Evolutionary conservation across 139 green algal genomes (phyloP).

Genomic region (Coccomyxa sp.): DNA sequence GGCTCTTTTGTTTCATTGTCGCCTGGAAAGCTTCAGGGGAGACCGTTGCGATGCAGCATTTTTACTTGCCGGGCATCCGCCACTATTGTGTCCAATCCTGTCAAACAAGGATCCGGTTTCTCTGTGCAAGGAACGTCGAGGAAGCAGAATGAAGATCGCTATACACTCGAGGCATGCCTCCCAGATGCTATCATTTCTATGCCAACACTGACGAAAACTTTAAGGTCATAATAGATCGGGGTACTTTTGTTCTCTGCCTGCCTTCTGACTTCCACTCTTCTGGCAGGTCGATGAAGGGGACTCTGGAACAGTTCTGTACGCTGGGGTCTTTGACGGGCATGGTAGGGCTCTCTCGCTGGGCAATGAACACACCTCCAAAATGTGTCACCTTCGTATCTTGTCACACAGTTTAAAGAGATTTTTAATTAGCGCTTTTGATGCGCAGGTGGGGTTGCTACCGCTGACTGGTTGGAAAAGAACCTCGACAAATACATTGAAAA

Average conservation of each 20-base stretch:
- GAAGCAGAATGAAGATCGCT: slow-evolving; percentile 39
- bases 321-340: slow-evolving; percentile 50
- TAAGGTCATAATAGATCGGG: no score
- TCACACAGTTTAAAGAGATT: neutral
- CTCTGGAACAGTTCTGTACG: slow-evolving; percentile 15
- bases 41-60: no score
- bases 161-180: slow-evolving; percentile 14
- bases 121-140: slow-evolving; percentile 25
- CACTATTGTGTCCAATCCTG: no score
- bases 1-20: no score
- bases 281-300: neutral
- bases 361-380: neutral
- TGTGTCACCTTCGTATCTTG: neutral
- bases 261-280: neutral
- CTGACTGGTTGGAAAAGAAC: slow-evolving; percentile 69
- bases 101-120: neutral
- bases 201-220: no score
- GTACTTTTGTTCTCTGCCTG: no score
- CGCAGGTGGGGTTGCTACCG: slow-evolving; percentile 55
- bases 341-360: slow-evolving; percentile 8
- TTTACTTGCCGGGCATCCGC: no score
- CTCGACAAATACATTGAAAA: slow-evolving; percentile 51
- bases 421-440: neutral
- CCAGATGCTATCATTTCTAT: no score
- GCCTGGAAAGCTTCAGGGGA: no score